Evolutionary conservation across 495 filamentous ascomycete genomes (phyloP).

Genomic region (Hyaloscypha finlandica): DNA sequence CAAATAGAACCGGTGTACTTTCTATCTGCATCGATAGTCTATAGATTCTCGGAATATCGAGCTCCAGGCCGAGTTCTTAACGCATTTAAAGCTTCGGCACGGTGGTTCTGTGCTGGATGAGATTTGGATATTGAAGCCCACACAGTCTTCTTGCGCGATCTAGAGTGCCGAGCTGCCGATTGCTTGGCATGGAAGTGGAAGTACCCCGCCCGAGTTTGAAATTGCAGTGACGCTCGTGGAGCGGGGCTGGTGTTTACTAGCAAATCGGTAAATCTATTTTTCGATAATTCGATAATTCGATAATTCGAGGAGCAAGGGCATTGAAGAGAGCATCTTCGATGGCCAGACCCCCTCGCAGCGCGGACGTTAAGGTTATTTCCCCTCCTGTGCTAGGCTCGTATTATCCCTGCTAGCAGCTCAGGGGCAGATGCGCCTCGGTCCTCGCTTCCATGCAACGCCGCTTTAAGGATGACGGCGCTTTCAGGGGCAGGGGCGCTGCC

Average conservation of each 20-base stretch:
- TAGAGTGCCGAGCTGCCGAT: not conserved
- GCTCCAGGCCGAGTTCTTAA: not conserved
- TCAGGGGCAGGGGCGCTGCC: not conserved
- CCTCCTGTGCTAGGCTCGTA: not conserved
- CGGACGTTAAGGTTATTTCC: too few species aligned
- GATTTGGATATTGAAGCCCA: too few species aligned
- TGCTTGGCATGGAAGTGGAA: not conserved
- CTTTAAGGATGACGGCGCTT: not conserved
- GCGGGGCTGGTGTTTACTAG: not conserved
- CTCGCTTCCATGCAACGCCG: not conserved
- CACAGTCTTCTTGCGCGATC: not conserved
- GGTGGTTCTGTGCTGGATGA: not conserved
- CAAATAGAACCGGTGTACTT: not conserved
- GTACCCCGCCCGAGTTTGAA: not conserved
- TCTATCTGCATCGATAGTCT: not conserved
- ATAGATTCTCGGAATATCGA: not conserved
- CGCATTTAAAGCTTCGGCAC: not conserved
- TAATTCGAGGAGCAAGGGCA: too few species aligned
- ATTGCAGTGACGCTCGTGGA: not conserved
- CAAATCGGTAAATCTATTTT: too few species aligned
- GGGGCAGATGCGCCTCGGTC: not conserved
- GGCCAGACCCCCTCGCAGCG: too few species aligned
- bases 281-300: too few species aligned
- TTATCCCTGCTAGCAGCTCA: not conserved
- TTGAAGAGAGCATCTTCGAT: too few species aligned